Evolutionary conservation across 2,329 filamentous ascomycete species (phyloP).

Genomic region (Rhytidhysteron rufulum): DNA sequence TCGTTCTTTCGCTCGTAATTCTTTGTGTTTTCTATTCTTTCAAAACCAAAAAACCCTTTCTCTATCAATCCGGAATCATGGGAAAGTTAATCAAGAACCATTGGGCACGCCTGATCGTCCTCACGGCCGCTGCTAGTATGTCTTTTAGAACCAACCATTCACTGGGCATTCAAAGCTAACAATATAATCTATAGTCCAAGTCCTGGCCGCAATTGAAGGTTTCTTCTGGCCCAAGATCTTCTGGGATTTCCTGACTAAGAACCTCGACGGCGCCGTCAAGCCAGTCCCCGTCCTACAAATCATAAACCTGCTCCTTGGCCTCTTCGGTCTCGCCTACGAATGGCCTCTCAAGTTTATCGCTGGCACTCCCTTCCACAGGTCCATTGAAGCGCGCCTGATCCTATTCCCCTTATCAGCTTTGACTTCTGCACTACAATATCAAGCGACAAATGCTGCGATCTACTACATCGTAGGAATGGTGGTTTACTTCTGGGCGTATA

Average conservation of each 20-base stretch:
- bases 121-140: constrained; percentile 77
- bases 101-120: constrained; percentile 89
- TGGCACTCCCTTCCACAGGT: constrained; percentile 74
- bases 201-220: constrained; percentile 74
- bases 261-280: constrained; percentile 79
- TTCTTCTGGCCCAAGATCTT: constrained; percentile 99
- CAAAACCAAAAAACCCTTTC: constrained; percentile 12
- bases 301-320: constrained; percentile 79
- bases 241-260: constrained; percentile 93
- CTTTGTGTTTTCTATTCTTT: no score
- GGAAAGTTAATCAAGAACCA: constrained; percentile 99
- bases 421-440: constrained; percentile 75
- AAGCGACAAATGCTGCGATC: constrained; percentile 84
- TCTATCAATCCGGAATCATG: constrained; percentile 63
- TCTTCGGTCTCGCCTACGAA: constrained; percentile 80
- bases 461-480: constrained; percentile 85
- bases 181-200: constrained; percentile 82
- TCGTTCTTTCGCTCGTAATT: no score
- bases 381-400: constrained; percentile 79
- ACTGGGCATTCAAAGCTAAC: constrained; percentile 2
- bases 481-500: constrained; percentile 96
- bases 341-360: constrained; percentile 79
- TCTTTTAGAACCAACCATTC: constrained; percentile 7
- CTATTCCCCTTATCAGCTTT: constrained; percentile 76
- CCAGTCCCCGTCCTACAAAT: constrained; percentile 86